Percentiles rank a stretch among this genome's conserved stretches.
Conservation (phyloP, 805 yeast species). For the Kazachstania viticola region DNA sequence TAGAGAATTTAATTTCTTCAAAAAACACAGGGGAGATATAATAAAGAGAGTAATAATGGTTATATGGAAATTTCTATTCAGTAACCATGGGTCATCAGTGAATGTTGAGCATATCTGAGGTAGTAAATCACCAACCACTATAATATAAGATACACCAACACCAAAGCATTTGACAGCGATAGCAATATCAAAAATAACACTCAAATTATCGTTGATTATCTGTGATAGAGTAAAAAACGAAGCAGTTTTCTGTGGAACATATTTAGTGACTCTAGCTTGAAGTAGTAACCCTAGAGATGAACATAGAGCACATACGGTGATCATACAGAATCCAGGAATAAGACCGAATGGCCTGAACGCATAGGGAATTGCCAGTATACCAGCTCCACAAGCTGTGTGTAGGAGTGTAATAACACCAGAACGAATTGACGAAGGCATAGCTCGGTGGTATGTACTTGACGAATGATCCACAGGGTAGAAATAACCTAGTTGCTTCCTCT, state of each 20-base stretch:
- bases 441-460: too few relatives aligned
- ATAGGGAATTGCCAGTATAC: constrained; percentile 63
- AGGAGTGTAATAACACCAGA: constrained; percentile 26
- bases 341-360: constrained; percentile 38
- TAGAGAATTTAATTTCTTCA: constrained; percentile 67
- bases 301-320: constrained; percentile 20
- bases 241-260: constrained; percentile 40
- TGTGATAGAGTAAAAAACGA: constrained; percentile 56
- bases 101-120: constrained; percentile 37
- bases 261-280: constrained; percentile 47
- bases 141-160: constrained; percentile 54
- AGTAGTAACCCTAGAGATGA: constrained; percentile 40
- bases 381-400: constrained; percentile 40
- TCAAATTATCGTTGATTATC: constrained; percentile 47
- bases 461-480: too few relatives aligned
- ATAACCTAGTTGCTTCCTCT: too few relatives aligned
- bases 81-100: constrained; percentile 25
- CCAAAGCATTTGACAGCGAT: constrained; percentile 65
- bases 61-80: constrained; percentile 49
- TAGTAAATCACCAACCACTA: constrained; percentile 60
- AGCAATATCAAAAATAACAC: constrained; percentile 54
- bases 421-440: constrained; percentile 18
- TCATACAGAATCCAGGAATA: constrained; percentile 15
- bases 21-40: constrained; percentile 48
- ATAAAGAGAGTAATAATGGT: constrained; percentile 39